Conservation (phyloP, 2,329 filamentous ascomycete species). For the Dothistroma septosporum region DNA sequence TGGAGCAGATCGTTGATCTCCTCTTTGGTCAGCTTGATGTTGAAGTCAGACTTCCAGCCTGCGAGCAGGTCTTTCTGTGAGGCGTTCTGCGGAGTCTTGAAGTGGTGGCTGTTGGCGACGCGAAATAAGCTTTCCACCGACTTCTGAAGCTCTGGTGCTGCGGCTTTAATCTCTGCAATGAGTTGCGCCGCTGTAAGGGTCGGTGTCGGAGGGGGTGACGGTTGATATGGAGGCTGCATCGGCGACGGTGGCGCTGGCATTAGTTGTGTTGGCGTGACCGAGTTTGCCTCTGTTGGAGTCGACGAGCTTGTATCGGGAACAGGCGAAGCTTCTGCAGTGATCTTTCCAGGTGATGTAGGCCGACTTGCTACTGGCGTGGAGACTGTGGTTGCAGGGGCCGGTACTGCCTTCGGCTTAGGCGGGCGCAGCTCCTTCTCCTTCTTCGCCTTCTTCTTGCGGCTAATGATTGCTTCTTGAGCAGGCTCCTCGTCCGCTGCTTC, state of each 20-base stretch:
- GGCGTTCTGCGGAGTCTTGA: slow-evolving; percentile 30
- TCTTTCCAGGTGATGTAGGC: slow-evolving; percentile 27
- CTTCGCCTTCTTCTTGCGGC: slow-evolving; percentile 81
- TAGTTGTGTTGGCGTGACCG: slow-evolving; percentile 20
- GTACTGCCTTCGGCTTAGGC: slow-evolving; percentile 25
- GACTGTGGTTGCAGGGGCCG: slow-evolving; percentile 24
- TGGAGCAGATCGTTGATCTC: slow-evolving; percentile 47
- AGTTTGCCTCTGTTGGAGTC: slow-evolving; percentile 12
- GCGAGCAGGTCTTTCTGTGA: slow-evolving; percentile 28
- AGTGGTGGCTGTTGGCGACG: slow-evolving; percentile 26
- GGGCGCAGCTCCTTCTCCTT: slow-evolving; percentile 47
- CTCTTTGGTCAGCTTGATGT: slow-evolving; percentile 36
- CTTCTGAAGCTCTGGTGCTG: slow-evolving; percentile 31
- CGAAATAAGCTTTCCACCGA: slow-evolving; percentile 35
- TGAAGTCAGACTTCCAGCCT: slow-evolving; percentile 31
- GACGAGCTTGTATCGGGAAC: slow-evolving; percentile 4
- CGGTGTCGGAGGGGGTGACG: slow-evolving; percentile 33
- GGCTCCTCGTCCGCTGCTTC: slow-evolving; percentile 52
- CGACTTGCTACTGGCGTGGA: slow-evolving; percentile 30
- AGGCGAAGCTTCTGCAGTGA: slow-evolving; percentile 8
- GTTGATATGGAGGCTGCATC: slow-evolving; percentile 28
- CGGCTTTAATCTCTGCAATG: slow-evolving; percentile 31
- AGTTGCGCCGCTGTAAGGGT: slow-evolving; percentile 33
- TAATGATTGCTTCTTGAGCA: slow-evolving; percentile 66
- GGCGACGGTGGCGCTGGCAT: slow-evolving; percentile 15